Evolutionary conservation across 371 early-diverging fungal genomes (phyloP), one percentile per base, ranked within the genome.

Genomic region (Mucor velutinosus): DNA sequence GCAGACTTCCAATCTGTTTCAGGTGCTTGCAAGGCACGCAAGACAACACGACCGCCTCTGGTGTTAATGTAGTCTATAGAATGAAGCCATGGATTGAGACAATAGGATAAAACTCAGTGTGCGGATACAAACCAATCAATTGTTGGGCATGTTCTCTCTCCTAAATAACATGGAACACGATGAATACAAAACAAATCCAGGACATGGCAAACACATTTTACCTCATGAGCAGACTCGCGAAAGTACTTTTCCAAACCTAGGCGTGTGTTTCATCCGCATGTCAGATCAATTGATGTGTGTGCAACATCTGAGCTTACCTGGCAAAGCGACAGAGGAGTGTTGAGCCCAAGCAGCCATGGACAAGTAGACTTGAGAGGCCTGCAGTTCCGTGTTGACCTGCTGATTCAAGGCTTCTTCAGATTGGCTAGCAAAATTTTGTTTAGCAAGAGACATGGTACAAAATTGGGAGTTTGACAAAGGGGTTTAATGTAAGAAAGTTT

Each of bases 341-440:
- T 79, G 83, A 47, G 83, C 81, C 83, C 83, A 89, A 21, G 86
- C 78, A 19, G 88, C 76, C 81, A 89, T 85, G 62, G 87, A 80
- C 19, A 84, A 74, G 57, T 88, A 89, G 19, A 81, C 83, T 60
- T 86, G 86, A 58, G 86, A 82, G 41, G 88, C 90, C 32, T 81
- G 77, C 63, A 87, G 73, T 69, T 89, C 88, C 64, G 83, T 82
- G 60, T 85, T 80, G 57, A 89, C 83, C 67, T 90, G 89, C 60
- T 85, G 80, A 73, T 90, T 90, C 71, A 90, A 80, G 63, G 85
- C 83, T 64, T 89, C 88, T 76, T 90, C 89, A 35, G 85, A 81
- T 68, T 85, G 75, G 25, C 81, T 78, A 35, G 88, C 69, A 65
- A 86, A 90, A 78, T 89, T 90, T 73, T 90, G 90, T 71, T 88